Evolutionary conservation across 2,329 filamentous ascomycete genomes (phyloP), one percentile per base, ranked within the genome.

Genomic region (Pezizomycotina sp.): DNA sequence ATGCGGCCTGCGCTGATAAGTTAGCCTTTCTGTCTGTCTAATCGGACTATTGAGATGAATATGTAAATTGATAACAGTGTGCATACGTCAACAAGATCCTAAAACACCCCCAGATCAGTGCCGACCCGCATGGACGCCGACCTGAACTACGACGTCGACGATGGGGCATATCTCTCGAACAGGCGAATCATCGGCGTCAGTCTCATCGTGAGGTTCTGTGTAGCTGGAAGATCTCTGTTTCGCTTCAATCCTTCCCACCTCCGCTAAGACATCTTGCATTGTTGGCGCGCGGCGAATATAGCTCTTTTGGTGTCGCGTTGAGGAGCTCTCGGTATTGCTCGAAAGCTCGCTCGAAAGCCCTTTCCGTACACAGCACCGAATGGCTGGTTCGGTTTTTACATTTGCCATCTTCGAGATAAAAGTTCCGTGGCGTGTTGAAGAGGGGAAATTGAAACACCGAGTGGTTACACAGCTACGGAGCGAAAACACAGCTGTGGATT

Each of bases 61-160:
- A 16, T 10, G 27, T 16, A 29, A 10, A 12, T 8, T 27, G 8
- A n/a, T 14, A 14, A 27, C 15, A 27, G 4, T n/a, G 4, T n/a
- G 6, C n/a, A 4, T 4, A 4, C 15, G 8, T 38, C 8, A 42
- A 24, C 8, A 42, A 27, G 29, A 38, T 21, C 7, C 38, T 42
- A 5, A 42, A 26, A 9, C 25, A 29, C 2, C 39, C 39, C 34
- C 34, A 42, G 2, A 42, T 25, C 18, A 42, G 20, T 12, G 39
- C 39, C 8, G 21, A 30, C 18, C 34, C 34, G 12, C 22, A 38
- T 24, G 39, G 39, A 35, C 38, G n/a, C n/a, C 36, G 15, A 35
- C 34, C 27, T 42, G 39, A n/a, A 38, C 39, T 26, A 38, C 31
- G 6, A 31, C 35, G 31, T 42, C 39, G n/a, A 42, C 18, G 16